Conservation (phyloP, 805 yeast genomes). For the Metschnikowia lachancei region DNA sequence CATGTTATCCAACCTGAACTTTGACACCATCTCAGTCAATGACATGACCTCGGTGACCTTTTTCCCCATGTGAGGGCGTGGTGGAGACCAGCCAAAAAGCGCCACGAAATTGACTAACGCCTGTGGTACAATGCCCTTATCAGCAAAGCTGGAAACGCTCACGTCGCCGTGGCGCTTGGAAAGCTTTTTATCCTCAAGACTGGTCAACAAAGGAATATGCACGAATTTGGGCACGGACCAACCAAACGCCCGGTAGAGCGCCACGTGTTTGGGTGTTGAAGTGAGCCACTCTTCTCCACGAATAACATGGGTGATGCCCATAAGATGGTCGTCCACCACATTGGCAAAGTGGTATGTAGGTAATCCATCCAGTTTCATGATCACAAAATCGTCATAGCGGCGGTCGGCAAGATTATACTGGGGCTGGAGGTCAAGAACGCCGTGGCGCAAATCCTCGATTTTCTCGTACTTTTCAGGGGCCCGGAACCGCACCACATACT, state of each 20-base stretch:
- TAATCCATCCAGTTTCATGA: constrained; percentile 87
- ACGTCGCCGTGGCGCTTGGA: constrained; percentile 85
- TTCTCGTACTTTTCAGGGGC: constrained; percentile 69
- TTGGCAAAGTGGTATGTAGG: constrained; percentile 98
- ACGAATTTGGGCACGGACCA: constrained; percentile 80
- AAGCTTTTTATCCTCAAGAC: constrained; percentile 67
- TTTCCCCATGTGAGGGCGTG: constrained; percentile 48
- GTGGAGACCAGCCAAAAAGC: constrained; percentile 93
- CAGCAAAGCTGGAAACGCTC: constrained; percentile 58
- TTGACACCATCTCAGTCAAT: constrained; percentile 48
- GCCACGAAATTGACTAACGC: constrained; percentile 86
- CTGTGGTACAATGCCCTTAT: constrained; percentile 74
- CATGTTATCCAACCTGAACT: constrained; percentile 66
- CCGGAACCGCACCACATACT: constrained; percentile 66
- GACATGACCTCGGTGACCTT: constrained; percentile 51
- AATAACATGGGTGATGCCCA: constrained; percentile 90
- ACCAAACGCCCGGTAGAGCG: constrained; percentile 79
- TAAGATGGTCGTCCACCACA: constrained; percentile 89
- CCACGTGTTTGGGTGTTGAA: constrained; percentile 91
- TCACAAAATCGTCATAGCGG: constrained; percentile 84
- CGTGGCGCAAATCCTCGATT: constrained; percentile 76
- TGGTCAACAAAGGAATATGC: constrained; percentile 89
- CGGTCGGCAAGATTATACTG: constrained; percentile 68
- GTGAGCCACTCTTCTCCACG: constrained; percentile 98
- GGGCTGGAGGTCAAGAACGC: constrained; percentile 70